Percentiles rank a stretch among this genome's conserved stretches.
These are phyloP conservation scores for Schwanniomyces etchellsii DNA, from an alignment of 1,139 yeast genomes.

Conservation along the genomic window DNA sequence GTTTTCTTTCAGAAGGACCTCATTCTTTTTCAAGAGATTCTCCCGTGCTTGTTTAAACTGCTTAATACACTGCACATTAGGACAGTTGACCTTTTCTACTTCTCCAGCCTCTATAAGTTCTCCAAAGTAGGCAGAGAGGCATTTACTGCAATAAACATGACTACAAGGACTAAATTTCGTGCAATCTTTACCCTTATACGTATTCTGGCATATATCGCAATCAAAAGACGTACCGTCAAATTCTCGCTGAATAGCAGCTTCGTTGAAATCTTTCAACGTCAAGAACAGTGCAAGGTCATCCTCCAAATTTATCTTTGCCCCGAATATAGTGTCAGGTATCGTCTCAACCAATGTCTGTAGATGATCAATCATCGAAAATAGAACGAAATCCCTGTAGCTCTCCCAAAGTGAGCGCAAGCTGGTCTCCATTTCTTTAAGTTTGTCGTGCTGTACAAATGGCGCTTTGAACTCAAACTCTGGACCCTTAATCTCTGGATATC, in stretches of 20 bases:
- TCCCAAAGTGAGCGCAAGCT: conserved; percentile 29
- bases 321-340: conserved; percentile 7
- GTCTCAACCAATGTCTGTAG: conserved; percentile 24
- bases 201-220: conserved; percentile 59
- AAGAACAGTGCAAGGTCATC: conserved; percentile 12
- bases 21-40: conserved; percentile 18
- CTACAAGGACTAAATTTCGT: conserved; percentile 39
- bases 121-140: conserved; percentile 43
- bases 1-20: conserved; percentile 12
- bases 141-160: conserved; percentile 50
- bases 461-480: conserved; percentile 19
- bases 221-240: conserved; percentile 37
- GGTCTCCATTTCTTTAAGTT: conserved; percentile 10
- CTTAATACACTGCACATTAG: conserved; percentile 45
- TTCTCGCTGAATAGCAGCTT: conserved; percentile 15
- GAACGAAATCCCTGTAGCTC: conserved; percentile 32
- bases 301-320: conserved; percentile 6
- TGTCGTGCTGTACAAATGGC: conserved; percentile 15
- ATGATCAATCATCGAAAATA: conserved; percentile 43
- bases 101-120: conserved; percentile 47
- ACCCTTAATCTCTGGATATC: conserved; percentile 23
- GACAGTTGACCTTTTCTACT: conserved; percentile 53
- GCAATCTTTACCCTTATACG: conserved; percentile 42
- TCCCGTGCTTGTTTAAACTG: conserved; percentile 11
- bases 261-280: conserved; percentile 11